These are phyloP conservation scores for Penicillium malachiteum DNA, from an alignment of 495 filamentous ascomycete genomes.

Conservation along the genomic window DNA sequence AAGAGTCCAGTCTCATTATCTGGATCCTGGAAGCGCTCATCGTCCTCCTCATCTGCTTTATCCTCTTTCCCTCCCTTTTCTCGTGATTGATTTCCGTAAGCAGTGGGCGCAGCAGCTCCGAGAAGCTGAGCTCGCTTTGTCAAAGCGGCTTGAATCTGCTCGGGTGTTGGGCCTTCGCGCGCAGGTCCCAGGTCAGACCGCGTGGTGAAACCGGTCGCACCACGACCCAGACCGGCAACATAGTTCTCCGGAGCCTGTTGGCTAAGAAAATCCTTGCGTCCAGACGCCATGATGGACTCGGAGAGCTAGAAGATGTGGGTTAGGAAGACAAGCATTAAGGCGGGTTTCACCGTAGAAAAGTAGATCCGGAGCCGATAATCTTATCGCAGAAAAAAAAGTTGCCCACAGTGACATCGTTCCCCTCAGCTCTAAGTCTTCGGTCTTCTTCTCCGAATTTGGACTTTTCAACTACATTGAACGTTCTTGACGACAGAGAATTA, in stretches of 20 bases:
- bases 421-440: not conserved
- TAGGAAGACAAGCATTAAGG: conserved; percentile 4
- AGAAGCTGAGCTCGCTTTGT: conserved; percentile 86
- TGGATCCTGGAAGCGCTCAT: conserved; percentile 88
- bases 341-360: conserved; percentile 22
- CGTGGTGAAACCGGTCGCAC: conserved; percentile 97
- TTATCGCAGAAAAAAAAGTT: conserved; percentile 40
- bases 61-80: conserved; percentile 62
- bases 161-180: conserved; percentile 93
- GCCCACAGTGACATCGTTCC: conserved; percentile 8
- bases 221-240: conserved; percentile 94
- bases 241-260: conserved; percentile 97
- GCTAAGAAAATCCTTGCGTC: conserved; percentile 85
- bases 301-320: conserved; percentile 6
- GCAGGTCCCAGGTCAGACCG: conserved; percentile 95
- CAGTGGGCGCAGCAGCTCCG: conserved; percentile 74
- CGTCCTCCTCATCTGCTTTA: conserved; percentile 76
- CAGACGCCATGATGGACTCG: conserved; percentile 59
- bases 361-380: conserved; percentile 40
- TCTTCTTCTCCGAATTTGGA: not conserved
- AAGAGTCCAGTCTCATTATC: conserved; percentile 97
- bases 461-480: not conserved
- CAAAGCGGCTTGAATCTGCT: conserved; percentile 96
- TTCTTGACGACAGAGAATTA: not conserved
- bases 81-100: conserved; percentile 67